A percentile compares a stretch with the other conserved stretches of the same genome.
phyloP scores from a whole-genome alignment of 176 grass and related monocot genomes.

The Thalia dealbata region DNA sequence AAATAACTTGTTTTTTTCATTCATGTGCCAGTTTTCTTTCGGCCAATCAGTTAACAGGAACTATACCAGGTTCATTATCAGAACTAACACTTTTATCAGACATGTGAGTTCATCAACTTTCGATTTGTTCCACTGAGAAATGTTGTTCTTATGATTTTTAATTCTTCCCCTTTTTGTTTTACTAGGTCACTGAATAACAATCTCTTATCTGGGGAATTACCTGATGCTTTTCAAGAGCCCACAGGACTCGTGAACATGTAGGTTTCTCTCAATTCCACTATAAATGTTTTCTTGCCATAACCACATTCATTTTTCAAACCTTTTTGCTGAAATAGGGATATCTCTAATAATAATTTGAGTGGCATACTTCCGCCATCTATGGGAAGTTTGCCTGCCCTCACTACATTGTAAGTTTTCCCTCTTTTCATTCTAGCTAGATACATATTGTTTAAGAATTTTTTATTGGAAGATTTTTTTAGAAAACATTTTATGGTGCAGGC shows the following conservation, averaged over 20 bases:
- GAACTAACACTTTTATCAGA: constrained; percentile 24
- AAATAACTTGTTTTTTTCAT: background rate
- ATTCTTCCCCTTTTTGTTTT: background rate
- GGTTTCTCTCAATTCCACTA: background rate
- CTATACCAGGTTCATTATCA: constrained; percentile 11
- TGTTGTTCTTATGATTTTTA: background rate
- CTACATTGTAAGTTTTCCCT: constrained; percentile 26
- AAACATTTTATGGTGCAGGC: constrained; percentile 29
- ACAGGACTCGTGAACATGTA: constrained; percentile 21
- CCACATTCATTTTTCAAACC: background rate
- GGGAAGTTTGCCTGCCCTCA: constrained; percentile 33
- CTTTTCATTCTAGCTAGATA: background rate
- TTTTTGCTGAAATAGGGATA: constrained; percentile 27
- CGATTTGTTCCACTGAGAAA: background rate
- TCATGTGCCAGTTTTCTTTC: constrained; percentile 17
- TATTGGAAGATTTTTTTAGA: background rate
- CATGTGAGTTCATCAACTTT: constrained; percentile 14
- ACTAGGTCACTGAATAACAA: constrained; percentile 20
- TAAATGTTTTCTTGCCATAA: constrained; percentile 1
- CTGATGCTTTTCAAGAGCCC: constrained; percentile 18
- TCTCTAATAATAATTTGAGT: constrained; percentile 37
- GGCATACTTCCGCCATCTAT: constrained; percentile 33
- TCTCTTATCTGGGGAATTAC: constrained; percentile 10
- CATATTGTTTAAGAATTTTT: background rate
- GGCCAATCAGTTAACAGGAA: constrained; percentile 18